Evolutionary conservation across 768 basidiomycete genomes (phyloP), one percentile per base, ranked within the genome.

Genomic region (Panus rudis): DNA sequence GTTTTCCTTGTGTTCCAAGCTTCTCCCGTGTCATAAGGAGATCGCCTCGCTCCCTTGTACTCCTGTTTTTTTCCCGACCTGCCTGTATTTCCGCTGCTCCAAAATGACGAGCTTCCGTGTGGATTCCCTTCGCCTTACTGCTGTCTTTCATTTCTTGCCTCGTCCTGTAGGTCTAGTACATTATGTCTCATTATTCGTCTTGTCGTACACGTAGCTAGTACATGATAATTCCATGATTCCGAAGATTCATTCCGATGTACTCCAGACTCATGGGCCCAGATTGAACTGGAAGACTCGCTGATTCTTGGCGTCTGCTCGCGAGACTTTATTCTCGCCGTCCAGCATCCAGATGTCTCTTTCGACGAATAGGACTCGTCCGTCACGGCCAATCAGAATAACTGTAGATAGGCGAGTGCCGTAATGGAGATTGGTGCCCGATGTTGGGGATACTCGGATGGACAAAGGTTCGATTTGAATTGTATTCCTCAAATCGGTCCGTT

Each of bases 391-490:
- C 42, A 90, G 71, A 33, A 90, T 54, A 31, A 86, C 74, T 2
- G 82, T 87, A 37, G 87, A 74, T 39, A 84, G 61, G 10, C 86
- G 78, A 24, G 86, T 90, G 25, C 73, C 87, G 52, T 84, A 85
- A 16, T 23, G 19, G 42, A 13, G 8, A 35, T 4, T 20, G 22
- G 17, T 39, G 24, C 34, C 31, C 3, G 46, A 14, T 14, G 17
- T 17, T 22, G 13, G 24, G n/a, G 23, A 20, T 30, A 68, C 50
- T 8, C 16, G 7, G n/a, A 14, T 35, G 14, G 48, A 47, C 14
- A 81, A 17, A 10, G 83, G 81, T 22, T 63, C 56, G 39, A 82
- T 79, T 17, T 75, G 70, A 4, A 87, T 69, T 13, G 81, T 78
- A 46, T 75, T 72, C 50, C 67, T 72, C 50, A 82, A 66, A 37